Evolutionary conservation across 345 rosid species (phyloP), one percentile per base, ranked within the genome.

Genomic region (Melaleuca alternifolia): DNA sequence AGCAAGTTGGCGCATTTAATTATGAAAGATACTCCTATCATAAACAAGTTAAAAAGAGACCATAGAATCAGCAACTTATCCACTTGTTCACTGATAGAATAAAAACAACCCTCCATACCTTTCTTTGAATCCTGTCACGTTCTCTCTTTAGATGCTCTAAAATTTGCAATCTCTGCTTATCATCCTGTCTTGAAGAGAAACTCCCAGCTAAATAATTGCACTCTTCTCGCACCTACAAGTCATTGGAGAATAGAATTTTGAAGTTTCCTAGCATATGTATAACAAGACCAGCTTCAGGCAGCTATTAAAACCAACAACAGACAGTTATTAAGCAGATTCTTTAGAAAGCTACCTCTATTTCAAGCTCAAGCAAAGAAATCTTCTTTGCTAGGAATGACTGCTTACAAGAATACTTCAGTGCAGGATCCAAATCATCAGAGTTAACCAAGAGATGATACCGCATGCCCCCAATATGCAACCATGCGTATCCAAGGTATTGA

Each of bases 351-450:
- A 97, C 99, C 97, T 96, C 90, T 62, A 89, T 93, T 89, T 97
- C 97, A 86, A 96, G 95, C 86, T 93, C 90, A 85, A 93, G 94
- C 44, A 90, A 91, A 76, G 91, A 86, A 77, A 94, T 94, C 87
- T 92, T 94, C 83, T 93, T 93, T 89, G 93, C 93, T 53, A 94
- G 51, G 51, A 88, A 90, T 33, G 91, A 87, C 85, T 91, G 88
- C 91, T 95, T 97, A 91, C 89, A 93, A 57, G 92, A 90, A 86
- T 93, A 94, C 90, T 96, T 96, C 92, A 90, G 86, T 82, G 93
- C 94, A 86, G 99, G 99, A 91, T 97, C 99, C 87, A 95, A 84
- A 89, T 89, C 94, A 92, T 93, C 94, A 87, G 91, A 85, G 85
- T 91, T 82, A 89, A 91, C 92, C 92, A 97, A 90, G 87, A 96